Percentiles rank a stretch among this genome's conserved stretches.
Conservation (phyloP, 2,329 filamentous ascomycete species). For the Tetracladium maxilliforme region DNA sequence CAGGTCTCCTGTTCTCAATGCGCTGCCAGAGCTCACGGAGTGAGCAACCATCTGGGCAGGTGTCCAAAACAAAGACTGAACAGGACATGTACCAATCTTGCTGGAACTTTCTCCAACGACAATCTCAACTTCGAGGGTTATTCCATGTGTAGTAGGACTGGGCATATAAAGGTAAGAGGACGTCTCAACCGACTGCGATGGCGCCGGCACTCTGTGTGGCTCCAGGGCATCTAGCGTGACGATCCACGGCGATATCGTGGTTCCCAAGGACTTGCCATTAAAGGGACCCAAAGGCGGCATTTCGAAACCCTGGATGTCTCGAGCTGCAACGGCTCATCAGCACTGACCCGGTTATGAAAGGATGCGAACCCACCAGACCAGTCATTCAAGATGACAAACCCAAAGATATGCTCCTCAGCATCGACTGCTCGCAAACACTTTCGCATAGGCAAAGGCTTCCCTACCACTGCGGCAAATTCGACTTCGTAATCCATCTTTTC, state of each 20-base stretch:
- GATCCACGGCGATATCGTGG: slow-evolving; percentile 46
- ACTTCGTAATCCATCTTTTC: slow-evolving; percentile 18
- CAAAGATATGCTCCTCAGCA: slow-evolving; percentile 45
- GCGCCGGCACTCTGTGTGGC: slow-evolving; percentile 4
- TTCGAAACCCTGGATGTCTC: slow-evolving; percentile 47
- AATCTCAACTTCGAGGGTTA: slow-evolving; percentile 13
- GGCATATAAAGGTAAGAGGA: slow-evolving; percentile 18
- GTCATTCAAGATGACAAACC: slow-evolving; percentile 46
- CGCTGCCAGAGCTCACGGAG: slow-evolving; percentile 19
- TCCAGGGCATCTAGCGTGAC: slow-evolving; percentile 42
- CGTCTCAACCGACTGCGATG: slow-evolving; percentile 6
- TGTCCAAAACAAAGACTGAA: slow-evolving; percentile 21
- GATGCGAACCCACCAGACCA: slow-evolving; percentile 28
- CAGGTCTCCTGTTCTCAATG: slow-evolving; percentile 22
- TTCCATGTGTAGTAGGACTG: slow-evolving; percentile 18
- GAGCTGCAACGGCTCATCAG: slow-evolving; percentile 16
- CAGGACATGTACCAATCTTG: slow-evolving; percentile 13
- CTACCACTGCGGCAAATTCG: slow-evolving; percentile 8
- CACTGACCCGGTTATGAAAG: neutral
- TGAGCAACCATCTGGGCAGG: slow-evolving; percentile 20
- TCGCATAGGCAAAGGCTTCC: slow-evolving; percentile 19
- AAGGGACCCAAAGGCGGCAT: slow-evolving; percentile 47
- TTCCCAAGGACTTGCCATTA: slow-evolving; percentile 45
- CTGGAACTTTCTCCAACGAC: slow-evolving; percentile 8
- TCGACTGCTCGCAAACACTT: slow-evolving; percentile 24